phyloP scores from a whole-genome alignment of 1,139 yeast genomes.

The Candida labiduridarum region DNA sequence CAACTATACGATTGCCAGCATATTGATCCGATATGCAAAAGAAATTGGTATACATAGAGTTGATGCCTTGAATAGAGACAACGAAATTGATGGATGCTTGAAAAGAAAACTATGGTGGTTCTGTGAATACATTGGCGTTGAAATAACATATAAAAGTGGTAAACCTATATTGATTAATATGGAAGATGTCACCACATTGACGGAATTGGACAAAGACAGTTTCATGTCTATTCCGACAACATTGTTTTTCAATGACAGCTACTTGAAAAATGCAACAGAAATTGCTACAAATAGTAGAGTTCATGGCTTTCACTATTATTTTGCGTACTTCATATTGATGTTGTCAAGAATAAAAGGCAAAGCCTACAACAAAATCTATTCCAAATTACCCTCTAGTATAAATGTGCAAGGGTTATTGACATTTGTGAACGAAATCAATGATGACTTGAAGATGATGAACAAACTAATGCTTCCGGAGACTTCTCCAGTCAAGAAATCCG shows the following conservation, averaged over 20 bases:
- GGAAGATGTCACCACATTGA: constrained; percentile 22
- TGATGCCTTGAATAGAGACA: constrained; percentile 15
- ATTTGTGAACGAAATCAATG: constrained; percentile 17
- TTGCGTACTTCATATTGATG: constrained; percentile 19
- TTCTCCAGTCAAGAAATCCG: background rate
- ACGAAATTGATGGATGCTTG: constrained; percentile 14
- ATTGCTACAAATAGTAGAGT: constrained; percentile 7
- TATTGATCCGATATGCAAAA: constrained; percentile 24
- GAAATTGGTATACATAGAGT: constrained; percentile 24
- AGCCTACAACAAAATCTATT: constrained; percentile 22
- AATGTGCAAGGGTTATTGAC: constrained; percentile 12
- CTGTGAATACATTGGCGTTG: constrained; percentile 24
- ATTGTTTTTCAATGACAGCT: constrained; percentile 11
- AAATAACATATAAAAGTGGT: constrained; percentile 26
- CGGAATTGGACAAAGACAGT: constrained; percentile 17
- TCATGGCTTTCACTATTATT: constrained; percentile 15
- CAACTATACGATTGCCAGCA: constrained; percentile 22
- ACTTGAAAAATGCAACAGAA: constrained; percentile 11
- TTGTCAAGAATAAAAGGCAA: constrained; percentile 23
- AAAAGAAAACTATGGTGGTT: constrained; percentile 26
- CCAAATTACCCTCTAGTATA: constrained; percentile 11
- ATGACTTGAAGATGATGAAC: constrained; percentile 20
- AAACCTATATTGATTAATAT: constrained; percentile 19
- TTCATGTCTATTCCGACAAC: constrained; percentile 16
- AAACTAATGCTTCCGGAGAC: constrained; percentile 22